phyloP scores from a whole-genome alignment of 2,329 filamentous ascomycete species.

The Camillea tinctor region DNA sequence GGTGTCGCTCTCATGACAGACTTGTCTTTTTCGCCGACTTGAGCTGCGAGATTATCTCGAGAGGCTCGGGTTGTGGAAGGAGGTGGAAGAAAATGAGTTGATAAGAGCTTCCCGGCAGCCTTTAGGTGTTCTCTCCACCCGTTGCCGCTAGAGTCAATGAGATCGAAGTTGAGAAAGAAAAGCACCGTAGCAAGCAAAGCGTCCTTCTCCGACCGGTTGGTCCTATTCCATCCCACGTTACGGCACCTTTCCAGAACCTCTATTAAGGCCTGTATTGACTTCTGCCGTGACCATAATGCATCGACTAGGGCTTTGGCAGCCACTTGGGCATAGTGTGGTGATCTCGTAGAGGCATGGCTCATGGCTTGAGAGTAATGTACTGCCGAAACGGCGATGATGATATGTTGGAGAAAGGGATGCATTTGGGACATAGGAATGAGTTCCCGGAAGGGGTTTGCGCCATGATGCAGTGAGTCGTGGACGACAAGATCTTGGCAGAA shows the following conservation, averaged over 20 bases:
- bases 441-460: slow-evolving; percentile 48
- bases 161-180: slow-evolving; percentile 51
- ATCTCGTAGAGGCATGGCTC: slow-evolving; percentile 32
- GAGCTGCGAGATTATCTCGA: too few species aligned
- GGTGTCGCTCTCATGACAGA: neutral
- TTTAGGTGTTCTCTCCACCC: slow-evolving; percentile 48
- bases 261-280: slow-evolving; percentile 44
- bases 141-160: slow-evolving; percentile 47
- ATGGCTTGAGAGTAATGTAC: slow-evolving; percentile 48
- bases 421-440: slow-evolving; percentile 46
- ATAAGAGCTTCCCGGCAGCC: slow-evolving; percentile 41
- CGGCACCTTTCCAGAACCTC: slow-evolving; percentile 34
- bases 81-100: neutral
- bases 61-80: neutral
- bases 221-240: slow-evolving; percentile 16
- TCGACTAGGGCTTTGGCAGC: slow-evolving; percentile 42
- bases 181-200: slow-evolving; percentile 48
- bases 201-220: slow-evolving; percentile 42
- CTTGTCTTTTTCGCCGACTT: neutral
- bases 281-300: slow-evolving; percentile 47
- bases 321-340: slow-evolving; percentile 11
- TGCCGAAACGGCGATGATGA: slow-evolving; percentile 49
- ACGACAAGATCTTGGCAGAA: slow-evolving; percentile 55
- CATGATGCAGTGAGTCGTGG: slow-evolving; percentile 40
- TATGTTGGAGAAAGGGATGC: slow-evolving; percentile 47